Percentiles rank a stretch among this genome's conserved stretches.
Conservation (phyloP, 352 stramenopile genomes). For the Phytophthora nicotianae region DNA sequence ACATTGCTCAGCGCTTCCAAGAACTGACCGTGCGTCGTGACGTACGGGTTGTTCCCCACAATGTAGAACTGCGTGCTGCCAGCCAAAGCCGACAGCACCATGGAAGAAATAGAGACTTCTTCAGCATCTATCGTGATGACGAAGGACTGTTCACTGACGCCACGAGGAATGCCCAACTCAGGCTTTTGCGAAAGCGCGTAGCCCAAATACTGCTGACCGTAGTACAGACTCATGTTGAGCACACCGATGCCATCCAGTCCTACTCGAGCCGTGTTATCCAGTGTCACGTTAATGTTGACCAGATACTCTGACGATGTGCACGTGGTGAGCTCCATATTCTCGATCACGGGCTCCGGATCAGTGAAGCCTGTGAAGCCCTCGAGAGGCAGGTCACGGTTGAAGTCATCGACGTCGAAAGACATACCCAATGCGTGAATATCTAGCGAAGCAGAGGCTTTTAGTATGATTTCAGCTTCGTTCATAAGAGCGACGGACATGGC, state of each 20-base stretch:
- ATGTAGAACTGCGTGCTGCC: slow-evolving; percentile 56
- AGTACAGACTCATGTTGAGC: slow-evolving; percentile 77
- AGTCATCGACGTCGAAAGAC: slow-evolving; percentile 48
- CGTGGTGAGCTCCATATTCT: slow-evolving; percentile 52
- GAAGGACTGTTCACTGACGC: slow-evolving; percentile 48
- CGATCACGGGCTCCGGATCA: slow-evolving; percentile 46
- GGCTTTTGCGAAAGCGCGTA: slow-evolving; percentile 54
- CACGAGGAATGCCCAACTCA: slow-evolving; percentile 53
- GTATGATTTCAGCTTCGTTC: slow-evolving; percentile 39
- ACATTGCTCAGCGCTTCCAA: slow-evolving; percentile 42
- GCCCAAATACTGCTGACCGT: slow-evolving; percentile 60
- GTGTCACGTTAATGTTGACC: slow-evolving; percentile 58
- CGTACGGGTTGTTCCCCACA: slow-evolving; percentile 50
- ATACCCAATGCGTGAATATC: slow-evolving; percentile 48
- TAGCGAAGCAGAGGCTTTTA: slow-evolving; percentile 41
- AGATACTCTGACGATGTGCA: slow-evolving; percentile 39
- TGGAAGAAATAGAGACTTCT: slow-evolving; percentile 36
- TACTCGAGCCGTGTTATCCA: slow-evolving; percentile 54
- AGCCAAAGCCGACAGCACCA: slow-evolving; percentile 42
- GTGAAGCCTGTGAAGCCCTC: slow-evolving; percentile 57
- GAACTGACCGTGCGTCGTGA: slow-evolving; percentile 40
- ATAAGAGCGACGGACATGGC: slow-evolving; percentile 45
- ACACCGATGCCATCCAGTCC: slow-evolving; percentile 58
- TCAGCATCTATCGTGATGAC: slow-evolving; percentile 45
- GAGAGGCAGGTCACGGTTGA: slow-evolving; percentile 53